Base-by-base conservation (phyloP, 2,329 filamentous ascomycete species). In the Trichoderma sp. region DNA sequence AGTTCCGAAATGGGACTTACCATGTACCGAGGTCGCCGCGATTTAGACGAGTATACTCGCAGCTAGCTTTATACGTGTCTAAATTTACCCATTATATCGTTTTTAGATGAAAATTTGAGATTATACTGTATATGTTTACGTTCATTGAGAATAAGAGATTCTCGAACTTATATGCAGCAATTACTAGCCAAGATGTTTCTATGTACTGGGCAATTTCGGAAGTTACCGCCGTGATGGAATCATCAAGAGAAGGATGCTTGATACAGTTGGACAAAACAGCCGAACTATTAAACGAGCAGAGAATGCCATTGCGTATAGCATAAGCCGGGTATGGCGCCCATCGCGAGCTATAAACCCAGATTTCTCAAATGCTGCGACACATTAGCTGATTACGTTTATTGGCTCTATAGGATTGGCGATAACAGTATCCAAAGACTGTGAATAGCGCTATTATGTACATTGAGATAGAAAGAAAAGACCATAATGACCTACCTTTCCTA, bases 41-140 rank as follows among this genome's bases (percentile, higher is more conserved):
- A 24, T 49, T n/a, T 24, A 11, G 8, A 8, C n/a, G n/a, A 24
- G 11, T 24, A 24, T 11, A 24, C 21, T 1, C n/a, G 6, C 8
- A 19, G 3, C 40, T n/a, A 43, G 11, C 10, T 49, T 13, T 49
- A 24, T 21, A 13, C 21, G n/a, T 24, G n/a, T 21, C 13, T 13
- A 21, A 4, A 2, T 49, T 5, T 49, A 11, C 11, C 4, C 5
- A 49, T 11, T 5, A 49, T 13, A 21, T 24, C 8, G 5, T 6
- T 13, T 10, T 13, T 24, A 24, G 47, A 1, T 21, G 1, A 11
- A 2, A 49, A 7, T 13, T 49, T 24, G 14, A 7, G 43, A 49
- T 49, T 21, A 2, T 21, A 2, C 5, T 0, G 2, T 5, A 24
- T 19, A 4, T 5, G n/a, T 24, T 1, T 5, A 13, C 4, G 6